These are phyloP conservation scores for Ceratocystis albifundus DNA, from an alignment of 2,329 filamentous ascomycete genomes.

Conservation along the genomic window DNA sequence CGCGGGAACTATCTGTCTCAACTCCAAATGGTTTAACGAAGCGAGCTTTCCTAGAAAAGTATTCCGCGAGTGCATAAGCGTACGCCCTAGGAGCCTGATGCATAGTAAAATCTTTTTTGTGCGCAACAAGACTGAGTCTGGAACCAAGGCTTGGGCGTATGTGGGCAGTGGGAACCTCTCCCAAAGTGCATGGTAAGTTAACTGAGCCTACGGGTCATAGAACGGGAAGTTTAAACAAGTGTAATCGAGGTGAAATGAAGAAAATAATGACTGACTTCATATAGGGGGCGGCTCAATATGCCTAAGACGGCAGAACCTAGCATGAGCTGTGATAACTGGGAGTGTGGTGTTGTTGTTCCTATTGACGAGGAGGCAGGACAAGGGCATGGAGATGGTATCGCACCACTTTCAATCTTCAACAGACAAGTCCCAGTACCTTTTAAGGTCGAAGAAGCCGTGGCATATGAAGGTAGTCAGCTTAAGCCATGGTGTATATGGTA, in stretches of 20 bases:
- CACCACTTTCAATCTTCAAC: slow-evolving; percentile 18
- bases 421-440: slow-evolving; percentile 17
- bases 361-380: slow-evolving; percentile 29
- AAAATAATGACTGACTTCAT: not conserved
- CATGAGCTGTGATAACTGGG: slow-evolving; percentile 84
- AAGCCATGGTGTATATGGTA: slow-evolving; percentile 19
- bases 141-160: slow-evolving; percentile 58
- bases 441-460: slow-evolving; percentile 3
- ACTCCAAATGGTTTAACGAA: slow-evolving; percentile 58
- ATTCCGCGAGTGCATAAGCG: slow-evolving; percentile 65
- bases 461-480: slow-evolving; percentile 9
- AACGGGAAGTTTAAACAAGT: too few species aligned
- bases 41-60: slow-evolving; percentile 58
- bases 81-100: slow-evolving; percentile 60
- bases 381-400: not conserved
- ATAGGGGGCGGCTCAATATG: slow-evolving; percentile 64
- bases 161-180: slow-evolving; percentile 85
- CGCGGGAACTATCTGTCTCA: slow-evolving; percentile 75
- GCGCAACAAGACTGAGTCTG: slow-evolving; percentile 26
- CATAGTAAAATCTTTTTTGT: slow-evolving; percentile 70
- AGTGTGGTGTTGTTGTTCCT: slow-evolving; percentile 76
- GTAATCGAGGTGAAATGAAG: too few species aligned
- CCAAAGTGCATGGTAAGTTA: slow-evolving; percentile 74
- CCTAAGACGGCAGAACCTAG: slow-evolving; percentile 60
- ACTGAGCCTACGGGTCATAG: too few species aligned